A percentile compares a stretch with the other conserved stretches of the same genome.
Evolutionary conservation across 305 asterid genomes (phyloP).

Genomic region (Fraxinus angustifolia): DNA sequence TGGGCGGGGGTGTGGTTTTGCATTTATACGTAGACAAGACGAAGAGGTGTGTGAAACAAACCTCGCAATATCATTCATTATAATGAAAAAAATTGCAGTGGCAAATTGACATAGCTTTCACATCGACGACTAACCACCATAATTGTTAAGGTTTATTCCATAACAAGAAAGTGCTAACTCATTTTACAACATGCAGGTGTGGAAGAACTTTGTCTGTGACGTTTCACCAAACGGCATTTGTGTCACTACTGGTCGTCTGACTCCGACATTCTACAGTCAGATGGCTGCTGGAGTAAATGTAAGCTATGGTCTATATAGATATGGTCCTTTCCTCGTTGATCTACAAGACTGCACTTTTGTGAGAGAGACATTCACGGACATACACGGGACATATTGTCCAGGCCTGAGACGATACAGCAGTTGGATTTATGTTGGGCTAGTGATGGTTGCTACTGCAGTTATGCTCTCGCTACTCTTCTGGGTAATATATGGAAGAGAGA

Average conservation of each 20-base stretch:
- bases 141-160: neutral
- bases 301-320: constrained; percentile 64
- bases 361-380: constrained; percentile 57
- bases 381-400: constrained; percentile 48
- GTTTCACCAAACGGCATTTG: constrained; percentile 53
- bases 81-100: neutral
- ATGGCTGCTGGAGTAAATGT: constrained; percentile 73
- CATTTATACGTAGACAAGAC: neutral
- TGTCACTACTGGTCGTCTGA: constrained; percentile 60
- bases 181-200: constrained; percentile 45
- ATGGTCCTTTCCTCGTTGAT: constrained; percentile 69
- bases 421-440: constrained; percentile 65
- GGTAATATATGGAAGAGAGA: constrained; percentile 79
- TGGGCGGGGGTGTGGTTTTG: neutral
- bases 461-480: constrained; percentile 71
- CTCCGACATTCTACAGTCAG: constrained; percentile 51
- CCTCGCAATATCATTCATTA: neutral
- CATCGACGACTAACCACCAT: neutral
- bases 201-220: constrained; percentile 63
- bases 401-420: constrained; percentile 55
- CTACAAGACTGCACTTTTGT: constrained; percentile 73
- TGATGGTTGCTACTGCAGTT: constrained; percentile 67
- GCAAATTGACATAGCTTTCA: neutral
- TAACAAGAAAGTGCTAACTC: neutral
- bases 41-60: neutral